Percentiles rank a stretch among this genome's conserved stretches.
Conservation (phyloP, 176 grass and related monocot genomes). For the Metroxylon sagu region DNA sequence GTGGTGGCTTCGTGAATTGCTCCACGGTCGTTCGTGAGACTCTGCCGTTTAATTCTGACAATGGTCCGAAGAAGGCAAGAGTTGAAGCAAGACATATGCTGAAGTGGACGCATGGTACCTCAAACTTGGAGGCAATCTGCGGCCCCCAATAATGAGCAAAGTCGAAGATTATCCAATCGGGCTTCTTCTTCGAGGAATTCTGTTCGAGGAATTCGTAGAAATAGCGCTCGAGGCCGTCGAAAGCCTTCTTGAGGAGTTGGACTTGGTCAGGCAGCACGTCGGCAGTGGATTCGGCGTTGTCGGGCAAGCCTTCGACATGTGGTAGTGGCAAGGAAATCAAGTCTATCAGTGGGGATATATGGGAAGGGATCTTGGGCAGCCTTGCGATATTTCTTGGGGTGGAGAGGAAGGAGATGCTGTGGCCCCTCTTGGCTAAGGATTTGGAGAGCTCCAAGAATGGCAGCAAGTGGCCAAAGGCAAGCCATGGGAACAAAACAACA, state of each 20-base stretch:
- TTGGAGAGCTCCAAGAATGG: no score
- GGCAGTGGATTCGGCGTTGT: constrained; percentile 26
- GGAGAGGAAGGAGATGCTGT: no score
- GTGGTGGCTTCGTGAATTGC: constrained; percentile 21
- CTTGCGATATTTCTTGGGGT: no score
- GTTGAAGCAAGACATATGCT: not conserved
- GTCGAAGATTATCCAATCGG: constrained; percentile 40
- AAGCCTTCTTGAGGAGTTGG: constrained; percentile 35
- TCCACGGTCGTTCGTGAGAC: not conserved
- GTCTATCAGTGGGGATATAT: constrained; percentile 3
- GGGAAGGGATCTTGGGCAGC: no score
- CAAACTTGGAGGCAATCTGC: constrained; percentile 18
- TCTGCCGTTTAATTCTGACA: not conserved
- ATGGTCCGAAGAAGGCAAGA: not conserved
- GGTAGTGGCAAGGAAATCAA: constrained; percentile 27
- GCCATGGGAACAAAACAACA: no score
- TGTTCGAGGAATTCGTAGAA: constrained; percentile 9
- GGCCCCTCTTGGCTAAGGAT: no score
- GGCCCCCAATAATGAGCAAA: constrained; percentile 30
- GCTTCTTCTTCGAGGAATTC: constrained; percentile 9
- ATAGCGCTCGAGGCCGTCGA: constrained; percentile 22
- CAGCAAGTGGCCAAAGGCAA: no score
- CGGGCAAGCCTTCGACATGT: not conserved
- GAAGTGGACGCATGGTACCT: constrained; percentile 17
- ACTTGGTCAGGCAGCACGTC: constrained; percentile 22